Conservation (phyloP, 2,329 filamentous ascomycete genomes). For the Colletotrichum siamense region DNA sequence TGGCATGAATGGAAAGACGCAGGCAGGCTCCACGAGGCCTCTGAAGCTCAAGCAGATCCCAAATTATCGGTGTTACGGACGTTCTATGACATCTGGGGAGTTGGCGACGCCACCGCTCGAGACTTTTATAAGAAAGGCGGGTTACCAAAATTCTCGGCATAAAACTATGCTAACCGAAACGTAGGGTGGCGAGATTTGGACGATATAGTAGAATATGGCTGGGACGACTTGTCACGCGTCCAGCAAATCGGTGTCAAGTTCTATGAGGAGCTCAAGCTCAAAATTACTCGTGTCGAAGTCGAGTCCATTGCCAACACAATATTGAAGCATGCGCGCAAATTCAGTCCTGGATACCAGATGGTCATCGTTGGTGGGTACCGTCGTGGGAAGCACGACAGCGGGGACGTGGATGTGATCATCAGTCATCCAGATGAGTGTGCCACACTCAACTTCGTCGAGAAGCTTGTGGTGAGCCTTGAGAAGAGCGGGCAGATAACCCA, state of each 20-base stretch:
- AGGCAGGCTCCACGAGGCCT: slow-evolving; percentile 67
- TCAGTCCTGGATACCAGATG: slow-evolving; percentile 62
- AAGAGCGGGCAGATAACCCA: slow-evolving; percentile 77
- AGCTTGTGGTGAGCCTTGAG: slow-evolving; percentile 77
- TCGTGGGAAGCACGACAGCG: slow-evolving; percentile 73
- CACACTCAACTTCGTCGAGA: slow-evolving; percentile 73
- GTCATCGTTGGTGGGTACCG: slow-evolving; percentile 81
- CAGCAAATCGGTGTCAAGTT: slow-evolving; percentile 96
- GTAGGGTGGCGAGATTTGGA: slow-evolving; percentile 81
- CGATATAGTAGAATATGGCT: slow-evolving; percentile 84
- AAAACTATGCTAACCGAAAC: not conserved
- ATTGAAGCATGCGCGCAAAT: slow-evolving; percentile 67
- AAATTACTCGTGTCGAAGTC: slow-evolving; percentile 77
- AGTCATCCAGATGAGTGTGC: slow-evolving; percentile 75
- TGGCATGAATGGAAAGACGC: slow-evolving; percentile 75
- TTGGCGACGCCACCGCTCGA: slow-evolving; percentile 79
- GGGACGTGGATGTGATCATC: slow-evolving; percentile 87
- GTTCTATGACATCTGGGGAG: slow-evolving; percentile 93
- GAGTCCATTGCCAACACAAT: slow-evolving; percentile 71
- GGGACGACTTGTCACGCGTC: slow-evolving; percentile 74
- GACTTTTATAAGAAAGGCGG: slow-evolving; percentile 75
- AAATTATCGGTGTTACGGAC: slow-evolving; percentile 67
- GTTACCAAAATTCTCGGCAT: not conserved
- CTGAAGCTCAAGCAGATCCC: slow-evolving; percentile 67
- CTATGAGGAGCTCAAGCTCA: slow-evolving; percentile 81